Conservation (phyloP, 1,284 basidiomycete genomes). For the Trichosporon inkin region DNA sequence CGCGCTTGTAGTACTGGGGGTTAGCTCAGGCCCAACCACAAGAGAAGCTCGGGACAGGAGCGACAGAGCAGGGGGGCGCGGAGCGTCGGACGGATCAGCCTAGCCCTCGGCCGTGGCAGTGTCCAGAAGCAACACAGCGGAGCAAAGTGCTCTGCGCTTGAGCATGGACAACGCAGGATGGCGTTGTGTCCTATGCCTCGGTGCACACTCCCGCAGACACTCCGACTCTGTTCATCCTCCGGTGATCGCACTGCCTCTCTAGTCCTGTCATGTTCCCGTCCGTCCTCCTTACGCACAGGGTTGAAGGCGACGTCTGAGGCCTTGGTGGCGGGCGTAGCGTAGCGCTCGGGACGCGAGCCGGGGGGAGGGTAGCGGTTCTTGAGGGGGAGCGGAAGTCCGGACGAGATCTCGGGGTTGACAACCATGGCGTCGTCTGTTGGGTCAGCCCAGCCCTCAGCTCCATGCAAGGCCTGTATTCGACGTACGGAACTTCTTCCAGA, state of each 20-base stretch:
- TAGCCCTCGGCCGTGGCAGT: no score
- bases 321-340: conserved; percentile 79
- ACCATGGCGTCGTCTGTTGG: conserved; percentile 12
- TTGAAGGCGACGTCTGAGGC: conserved; percentile 56
- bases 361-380: conserved; percentile 79
- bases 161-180: no score
- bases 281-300: conserved; percentile 19
- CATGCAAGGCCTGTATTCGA: conserved; percentile 20
- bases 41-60: not conserved
- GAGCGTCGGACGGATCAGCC: no score
- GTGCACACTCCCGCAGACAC: no score
- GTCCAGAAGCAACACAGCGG: no score
- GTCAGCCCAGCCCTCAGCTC: conserved; percentile 54
- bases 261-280: not conserved
- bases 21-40: conserved; percentile 18
- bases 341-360: conserved; percentile 76
- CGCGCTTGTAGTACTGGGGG: conserved; percentile 78
- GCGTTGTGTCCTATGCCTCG: no score
- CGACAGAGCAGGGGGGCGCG: not conserved
- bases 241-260: not conserved
- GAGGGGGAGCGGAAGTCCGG: conserved; percentile 74
- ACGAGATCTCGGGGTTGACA: conserved; percentile 84
- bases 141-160: no score
- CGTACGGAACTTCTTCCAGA: conserved; percentile 92
- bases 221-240: not conserved